These are phyloP conservation scores for Quercus variabilis DNA, from an alignment of 306 rosid genomes.

Conservation along the genomic window DNA sequence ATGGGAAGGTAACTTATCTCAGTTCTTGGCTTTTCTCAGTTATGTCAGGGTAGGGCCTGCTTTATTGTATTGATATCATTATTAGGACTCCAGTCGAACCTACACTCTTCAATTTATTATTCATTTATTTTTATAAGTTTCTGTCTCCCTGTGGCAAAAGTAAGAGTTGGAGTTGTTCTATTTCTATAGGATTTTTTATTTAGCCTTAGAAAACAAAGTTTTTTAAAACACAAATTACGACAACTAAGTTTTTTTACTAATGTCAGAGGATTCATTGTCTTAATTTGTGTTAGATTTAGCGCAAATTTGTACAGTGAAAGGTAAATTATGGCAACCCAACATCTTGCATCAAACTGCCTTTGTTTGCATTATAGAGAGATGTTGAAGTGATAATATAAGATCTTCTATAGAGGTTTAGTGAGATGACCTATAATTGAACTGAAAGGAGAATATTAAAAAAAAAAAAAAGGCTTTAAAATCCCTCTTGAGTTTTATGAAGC, in stretches of 20 bases:
- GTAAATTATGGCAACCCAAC: background rate
- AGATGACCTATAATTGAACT: background rate
- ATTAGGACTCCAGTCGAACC: background rate
- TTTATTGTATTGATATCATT: background rate
- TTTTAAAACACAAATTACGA: background rate
- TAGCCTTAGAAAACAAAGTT: background rate
- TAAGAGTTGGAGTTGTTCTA: background rate
- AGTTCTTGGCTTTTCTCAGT: constrained; percentile 15
- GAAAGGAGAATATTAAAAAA: background rate
- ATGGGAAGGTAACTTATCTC: constrained; percentile 64
- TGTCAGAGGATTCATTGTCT: background rate
- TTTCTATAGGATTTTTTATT: background rate
- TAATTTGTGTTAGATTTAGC: background rate
- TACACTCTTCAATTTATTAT: background rate
- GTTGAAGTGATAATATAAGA: background rate
- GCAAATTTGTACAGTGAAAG: background rate
- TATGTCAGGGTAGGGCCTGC: background rate
- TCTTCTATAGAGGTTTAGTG: background rate
- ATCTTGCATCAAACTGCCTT: background rate
- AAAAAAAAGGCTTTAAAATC: background rate
- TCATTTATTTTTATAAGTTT: background rate
- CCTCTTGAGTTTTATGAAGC: background rate
- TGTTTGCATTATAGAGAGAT: background rate
- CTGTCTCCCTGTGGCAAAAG: background rate
- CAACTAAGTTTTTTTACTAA: background rate